Conservation (phyloP, 176 grass and related monocot genomes). For the Avena sativa region DNA sequence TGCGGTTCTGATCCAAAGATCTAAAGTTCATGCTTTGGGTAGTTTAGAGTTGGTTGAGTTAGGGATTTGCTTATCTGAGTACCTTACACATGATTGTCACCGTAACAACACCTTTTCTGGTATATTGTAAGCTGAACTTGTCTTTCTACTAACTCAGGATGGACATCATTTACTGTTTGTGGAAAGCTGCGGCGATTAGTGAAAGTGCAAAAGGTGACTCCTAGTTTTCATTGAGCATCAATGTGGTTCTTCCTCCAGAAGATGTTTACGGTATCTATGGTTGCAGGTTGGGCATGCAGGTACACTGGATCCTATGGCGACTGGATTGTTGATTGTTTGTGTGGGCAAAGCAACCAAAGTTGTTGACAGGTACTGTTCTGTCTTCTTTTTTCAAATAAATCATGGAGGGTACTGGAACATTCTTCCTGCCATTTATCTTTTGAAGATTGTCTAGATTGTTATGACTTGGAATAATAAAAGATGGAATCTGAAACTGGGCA, state of each 20-base stretch:
- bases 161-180: constrained; percentile 99
- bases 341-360: constrained; percentile 98
- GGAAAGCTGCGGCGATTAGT: constrained; percentile 90
- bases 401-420: background rate
- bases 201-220: constrained; percentile 87
- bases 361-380: constrained; percentile 70
- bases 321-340: constrained; percentile 93
- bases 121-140: background rate
- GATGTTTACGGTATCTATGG: constrained; percentile 25
- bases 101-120: background rate
- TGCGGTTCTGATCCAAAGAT: background rate
- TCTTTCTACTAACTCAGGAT: constrained; percentile 61
- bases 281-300: constrained; percentile 90
- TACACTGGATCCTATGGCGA: constrained; percentile 97
- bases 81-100: background rate
- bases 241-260: background rate
- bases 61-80: too few species aligned
- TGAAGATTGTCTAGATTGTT: constrained; percentile 6
- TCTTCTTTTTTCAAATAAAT: background rate
- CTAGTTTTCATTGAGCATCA: background rate
- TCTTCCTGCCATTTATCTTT: background rate
- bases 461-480: constrained; percentile 6
- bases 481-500: background rate
- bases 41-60: background rate
- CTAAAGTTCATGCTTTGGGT: background rate